phyloP scores from a whole-genome alignment of 495 filamentous ascomycete genomes.

The Glarea lozoyensis region DNA sequence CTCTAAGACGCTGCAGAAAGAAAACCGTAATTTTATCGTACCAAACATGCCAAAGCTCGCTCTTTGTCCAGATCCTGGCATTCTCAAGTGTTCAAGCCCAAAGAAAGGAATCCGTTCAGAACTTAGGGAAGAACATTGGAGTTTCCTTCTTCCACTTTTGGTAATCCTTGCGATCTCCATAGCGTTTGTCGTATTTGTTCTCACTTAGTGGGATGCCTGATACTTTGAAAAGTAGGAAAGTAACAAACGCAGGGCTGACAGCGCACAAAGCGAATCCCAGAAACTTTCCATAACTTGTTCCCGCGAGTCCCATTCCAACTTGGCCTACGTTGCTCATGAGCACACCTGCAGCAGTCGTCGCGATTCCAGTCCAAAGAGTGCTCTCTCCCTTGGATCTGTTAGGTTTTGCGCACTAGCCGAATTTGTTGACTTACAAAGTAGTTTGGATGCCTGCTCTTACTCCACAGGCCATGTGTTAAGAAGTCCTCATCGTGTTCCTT shows the following conservation, averaged over 20 bases:
- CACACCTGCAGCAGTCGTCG: constrained; percentile 39
- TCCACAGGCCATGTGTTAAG: constrained; percentile 49
- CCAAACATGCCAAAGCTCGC: too few species aligned
- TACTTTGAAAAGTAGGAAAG: constrained; percentile 51
- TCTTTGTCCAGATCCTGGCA: too few species aligned
- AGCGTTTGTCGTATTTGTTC: constrained; percentile 55
- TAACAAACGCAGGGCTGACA: constrained; percentile 53
- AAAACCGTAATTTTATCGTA: too few species aligned
- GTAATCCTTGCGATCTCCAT: constrained; percentile 54
- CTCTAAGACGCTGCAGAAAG: too few species aligned
- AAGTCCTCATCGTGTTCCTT: constrained; percentile 57
- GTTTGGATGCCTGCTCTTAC: constrained; percentile 52
- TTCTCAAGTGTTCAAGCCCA: too few species aligned
- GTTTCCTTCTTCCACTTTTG: constrained; percentile 58
- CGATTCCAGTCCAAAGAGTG: constrained; percentile 56
- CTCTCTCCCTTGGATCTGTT: constrained; percentile 38
- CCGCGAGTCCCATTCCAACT: constrained; percentile 37
- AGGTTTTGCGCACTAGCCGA: neutral
- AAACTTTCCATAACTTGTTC: constrained; percentile 24
- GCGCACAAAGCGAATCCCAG: constrained; percentile 37
- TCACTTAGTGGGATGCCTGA: constrained; percentile 52
- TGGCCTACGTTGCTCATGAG: constrained; percentile 34
- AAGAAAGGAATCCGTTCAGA: too few species aligned
- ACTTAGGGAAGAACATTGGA: too few species aligned
- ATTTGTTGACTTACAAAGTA: constrained; percentile 34